Percentiles rank a stretch among this genome's conserved stretches.
These are phyloP conservation scores for Blepharisma japonicum DNA, from an alignment of 73 alveolate species.

Conservation along the genomic window DNA sequence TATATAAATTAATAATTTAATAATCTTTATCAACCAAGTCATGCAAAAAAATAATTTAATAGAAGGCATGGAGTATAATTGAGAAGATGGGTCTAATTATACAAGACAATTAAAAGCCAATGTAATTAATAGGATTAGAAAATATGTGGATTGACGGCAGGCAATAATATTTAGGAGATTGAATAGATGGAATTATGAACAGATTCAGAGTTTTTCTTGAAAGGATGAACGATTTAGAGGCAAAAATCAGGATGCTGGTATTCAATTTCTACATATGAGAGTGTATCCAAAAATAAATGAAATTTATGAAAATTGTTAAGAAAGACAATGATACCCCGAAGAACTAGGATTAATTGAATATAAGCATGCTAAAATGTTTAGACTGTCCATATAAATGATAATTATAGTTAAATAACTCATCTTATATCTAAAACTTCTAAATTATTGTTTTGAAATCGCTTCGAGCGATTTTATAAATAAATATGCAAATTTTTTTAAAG, in stretches of 20 bases:
- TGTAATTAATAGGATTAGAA: not conserved
- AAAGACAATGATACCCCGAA: too few relatives aligned
- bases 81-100: slow-evolving; percentile 22
- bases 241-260: slow-evolving; percentile 18
- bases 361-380: too few relatives aligned
- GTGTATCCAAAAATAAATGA: slow-evolving; percentile 57
- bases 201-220: slow-evolving; percentile 18
- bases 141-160: slow-evolving; percentile 11
- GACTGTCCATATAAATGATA: too few relatives aligned
- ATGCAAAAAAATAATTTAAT: not conserved
- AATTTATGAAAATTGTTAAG: slow-evolving; percentile 46
- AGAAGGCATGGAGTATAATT: not conserved
- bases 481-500: too few relatives aligned
- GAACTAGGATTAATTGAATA: too few relatives aligned
- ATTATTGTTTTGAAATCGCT: too few relatives aligned
- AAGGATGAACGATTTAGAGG: slow-evolving; percentile 1
- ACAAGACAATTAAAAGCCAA: slow-evolving; percentile 14
- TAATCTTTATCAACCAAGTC: not conserved
- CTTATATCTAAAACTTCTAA: too few relatives aligned
- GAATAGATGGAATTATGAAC: not conserved
- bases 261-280: slow-evolving; percentile 48
- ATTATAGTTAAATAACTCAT: too few relatives aligned
- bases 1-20: not conserved
- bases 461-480: too few relatives aligned
- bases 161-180: slow-evolving; percentile 15